Evolutionary conservation across 2,329 filamentous ascomycete genomes (phyloP).

Genomic region (Beauveria pseudobassiana): DNA sequence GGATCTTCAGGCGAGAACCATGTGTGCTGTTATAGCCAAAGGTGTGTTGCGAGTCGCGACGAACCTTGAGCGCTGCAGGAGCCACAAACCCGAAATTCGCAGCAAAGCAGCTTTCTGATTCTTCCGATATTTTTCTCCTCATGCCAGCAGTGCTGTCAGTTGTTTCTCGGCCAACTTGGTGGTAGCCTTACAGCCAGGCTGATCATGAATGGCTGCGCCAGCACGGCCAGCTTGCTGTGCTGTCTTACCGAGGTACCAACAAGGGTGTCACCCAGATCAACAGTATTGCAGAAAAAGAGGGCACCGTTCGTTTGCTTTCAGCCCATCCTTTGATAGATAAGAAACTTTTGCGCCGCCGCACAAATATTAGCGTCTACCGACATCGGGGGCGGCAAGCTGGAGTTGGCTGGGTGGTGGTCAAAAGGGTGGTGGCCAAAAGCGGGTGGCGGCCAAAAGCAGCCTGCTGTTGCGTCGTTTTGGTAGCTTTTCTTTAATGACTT

Average conservation of each 20-base stretch:
- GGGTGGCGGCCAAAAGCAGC: not conserved
- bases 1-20: not conserved
- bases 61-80: not conserved
- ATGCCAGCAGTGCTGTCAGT: no score
- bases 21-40: not conserved
- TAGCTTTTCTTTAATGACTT: not conserved
- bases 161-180: not conserved
- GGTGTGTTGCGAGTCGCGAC: not conserved
- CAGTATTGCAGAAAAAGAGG: not conserved
- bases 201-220: not conserved
- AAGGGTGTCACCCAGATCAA: constrained; percentile 2
- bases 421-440: not conserved
- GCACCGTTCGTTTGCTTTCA: not conserved
- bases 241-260: constrained; percentile 2
- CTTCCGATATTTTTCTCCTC: no score
- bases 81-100: no score
- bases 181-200: not conserved
- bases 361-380: not conserved
- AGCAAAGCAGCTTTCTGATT: no score
- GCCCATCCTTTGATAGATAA: constrained; percentile 5
- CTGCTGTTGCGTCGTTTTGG: not conserved
- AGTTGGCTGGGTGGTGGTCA: no score
- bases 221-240: not conserved
- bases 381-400: not conserved
- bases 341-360: not conserved